Evolutionary conservation across 805 yeast species (phyloP), one percentile per base, ranked within the genome.

Genomic region (Yarrowia sp.): DNA sequence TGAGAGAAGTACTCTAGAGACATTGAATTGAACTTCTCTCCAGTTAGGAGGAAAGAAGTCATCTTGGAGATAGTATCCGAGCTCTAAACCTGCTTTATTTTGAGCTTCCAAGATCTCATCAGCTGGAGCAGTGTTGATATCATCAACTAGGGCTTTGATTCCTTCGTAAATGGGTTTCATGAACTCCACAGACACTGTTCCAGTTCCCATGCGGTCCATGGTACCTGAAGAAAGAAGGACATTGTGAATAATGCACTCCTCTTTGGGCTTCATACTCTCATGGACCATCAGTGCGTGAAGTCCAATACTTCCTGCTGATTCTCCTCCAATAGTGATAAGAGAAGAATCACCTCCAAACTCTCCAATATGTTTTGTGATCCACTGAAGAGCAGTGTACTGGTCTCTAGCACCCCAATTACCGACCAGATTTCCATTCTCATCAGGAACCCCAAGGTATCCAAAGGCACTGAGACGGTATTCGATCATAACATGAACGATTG

Each of bases 341-440:
- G 76, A 75, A 0, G 81, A 75, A 72, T 84, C 80, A 39, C 86
- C 86, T 34, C 86, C 86, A 72, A 83, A 82, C 55, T 79, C 72
- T n/a, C 68, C 67, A 68, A 84, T 83, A 71, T 82, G 74, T 66
- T 76, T 39, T 24, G 46, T 15, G 36, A 55, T 55, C 61, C 61
- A 55, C 6, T 55, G 20, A 20, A 55, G 7, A n/a, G 61, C 61
- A 9, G 38, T 40, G n/a, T 39, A 55, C 17, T 55, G 61, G 9
- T 55, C 61, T 24, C 61, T 13, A n/a, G 61, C 61, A n/a, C 61
- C 61, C 61, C 61, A 55, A 15, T 55, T 55, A 9, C 61, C 61
- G 9, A 55, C 61, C 61, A 34, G 24, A 7, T 55, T 55, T 14
- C 61, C 61, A 12, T 55, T 24, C 5, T 12, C n/a, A 9, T 53